A percentile compares a stretch with the other conserved stretches of the same genome.
These are phyloP conservation scores for Stagonosporopsis chrysanthemi DNA, from an alignment of 2,329 filamentous ascomycete species.

Conservation along the genomic window DNA sequence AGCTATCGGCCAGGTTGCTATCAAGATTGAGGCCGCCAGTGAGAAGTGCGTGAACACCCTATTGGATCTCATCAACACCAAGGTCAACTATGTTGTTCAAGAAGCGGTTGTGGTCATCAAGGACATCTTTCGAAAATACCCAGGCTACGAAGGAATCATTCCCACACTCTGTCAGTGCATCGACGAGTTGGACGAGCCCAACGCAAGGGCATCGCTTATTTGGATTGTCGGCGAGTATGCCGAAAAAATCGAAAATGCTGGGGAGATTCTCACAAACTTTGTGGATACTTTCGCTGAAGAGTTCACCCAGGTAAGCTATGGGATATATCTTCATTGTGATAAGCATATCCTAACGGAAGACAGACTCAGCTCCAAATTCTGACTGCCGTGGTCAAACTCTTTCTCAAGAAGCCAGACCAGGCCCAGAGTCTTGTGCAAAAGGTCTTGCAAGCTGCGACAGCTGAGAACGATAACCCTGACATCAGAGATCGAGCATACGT, in stretches of 20 bases:
- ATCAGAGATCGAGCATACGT: slow-evolving; percentile 97
- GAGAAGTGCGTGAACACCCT: slow-evolving; percentile 96
- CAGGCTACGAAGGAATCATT: slow-evolving; percentile 97
- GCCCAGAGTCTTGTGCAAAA: slow-evolving; percentile 92
- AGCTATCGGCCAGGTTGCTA: slow-evolving; percentile 96
- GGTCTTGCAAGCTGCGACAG: slow-evolving; percentile 89
- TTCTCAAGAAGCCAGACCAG: slow-evolving; percentile 93
- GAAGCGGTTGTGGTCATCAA: slow-evolving; percentile 99
- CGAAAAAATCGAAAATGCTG: slow-evolving; percentile 99
- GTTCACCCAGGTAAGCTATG: slow-evolving; percentile 80
- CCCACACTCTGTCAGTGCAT: slow-evolving; percentile 96
- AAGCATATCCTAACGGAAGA: slow-evolving; percentile 42
- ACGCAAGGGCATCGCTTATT: slow-evolving; percentile 87
- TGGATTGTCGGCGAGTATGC: slow-evolving; percentile 99
- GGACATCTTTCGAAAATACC: slow-evolving; percentile 97
- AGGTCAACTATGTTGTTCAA: slow-evolving; percentile 99
- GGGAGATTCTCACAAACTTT: slow-evolving; percentile 88
- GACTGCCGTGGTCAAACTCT: slow-evolving; percentile 95
- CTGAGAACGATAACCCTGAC: slow-evolving; percentile 96
- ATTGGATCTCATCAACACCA: slow-evolving; percentile 92
- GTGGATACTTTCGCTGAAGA: slow-evolving; percentile 96
- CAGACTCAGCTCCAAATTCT: slow-evolving; percentile 98
- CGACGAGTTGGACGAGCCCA: slow-evolving; percentile 93
- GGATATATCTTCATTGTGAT: neutral
- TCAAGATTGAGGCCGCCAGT: slow-evolving; percentile 95